Evolutionary conservation across 2,329 filamentous ascomycete genomes (phyloP), one percentile per base, ranked within the genome.

Genomic region (Aspergillus fructus): DNA sequence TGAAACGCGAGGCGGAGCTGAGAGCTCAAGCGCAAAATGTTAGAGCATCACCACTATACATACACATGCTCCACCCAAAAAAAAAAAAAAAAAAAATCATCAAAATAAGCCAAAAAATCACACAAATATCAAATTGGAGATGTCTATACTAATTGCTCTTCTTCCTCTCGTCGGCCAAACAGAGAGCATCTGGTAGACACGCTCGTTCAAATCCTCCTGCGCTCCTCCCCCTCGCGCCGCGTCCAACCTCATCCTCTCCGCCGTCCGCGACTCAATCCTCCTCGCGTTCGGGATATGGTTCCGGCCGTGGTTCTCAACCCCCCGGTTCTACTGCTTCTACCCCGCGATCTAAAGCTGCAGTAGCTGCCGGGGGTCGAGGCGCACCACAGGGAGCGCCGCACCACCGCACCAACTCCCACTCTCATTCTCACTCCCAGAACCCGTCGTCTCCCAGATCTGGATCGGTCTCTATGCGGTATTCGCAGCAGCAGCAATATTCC

Each of bases 1-100:
- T 68, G 41, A 71, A 66, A 57, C 70, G 71, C 41, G 72, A 74
- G 60, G 65, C 68, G 55, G 71, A 74, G 63, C 34, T 57, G 41
- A 60, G 56, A 49, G 54, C 58, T 33, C 34, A 58, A 49, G 40
- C 49, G 45, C 49, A 49, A 53, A 58, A 58, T 58, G 55, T 58
- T 58, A 42, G 56, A 60, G 33, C 24, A 46, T 40, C 40, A 51
- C 47, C 50, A 51, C 37, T 17, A 55, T 24, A 34, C 33, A 49
- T 24, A 23, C 21, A n/a, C 33, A 15, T 24, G 24, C 24, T 24
- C 24, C 8, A 30, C 8, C 8, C 27, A 30, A 30, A 30, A 9
- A 30, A 17, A n/a, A 19, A 19, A 19, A 19, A 19, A 19, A 19
- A 19, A 19, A 34, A 48, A n/a, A n/a, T 48, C 34, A 48, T 17